Percentiles rank a stretch among this genome's conserved stretches.
phyloP scores from a whole-genome alignment of 2,329 filamentous ascomycete species.

The Aspergillus persii region DNA sequence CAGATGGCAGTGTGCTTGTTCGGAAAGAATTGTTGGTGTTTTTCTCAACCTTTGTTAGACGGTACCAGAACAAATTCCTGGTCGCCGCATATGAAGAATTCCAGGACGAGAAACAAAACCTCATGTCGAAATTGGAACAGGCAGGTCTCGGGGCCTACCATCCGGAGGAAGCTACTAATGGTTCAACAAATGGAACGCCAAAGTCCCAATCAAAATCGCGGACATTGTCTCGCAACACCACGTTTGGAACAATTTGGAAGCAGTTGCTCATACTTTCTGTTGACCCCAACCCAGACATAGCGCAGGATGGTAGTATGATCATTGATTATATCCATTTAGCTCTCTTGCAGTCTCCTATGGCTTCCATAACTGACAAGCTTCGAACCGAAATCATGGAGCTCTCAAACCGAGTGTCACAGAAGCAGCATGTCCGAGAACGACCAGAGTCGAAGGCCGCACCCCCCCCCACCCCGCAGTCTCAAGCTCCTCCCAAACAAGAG shows the following conservation, averaged over 20 bases:
- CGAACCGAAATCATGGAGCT: constrained; percentile 62
- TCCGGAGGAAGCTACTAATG: constrained; percentile 20
- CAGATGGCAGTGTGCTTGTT: constrained; percentile 91
- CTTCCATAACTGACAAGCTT: constrained; percentile 65
- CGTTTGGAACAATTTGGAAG: constrained; percentile 93
- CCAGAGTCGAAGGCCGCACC: constrained; percentile 33
- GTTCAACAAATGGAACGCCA: constrained; percentile 20
- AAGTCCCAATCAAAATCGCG: constrained; percentile 27
- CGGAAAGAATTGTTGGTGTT: constrained; percentile 91
- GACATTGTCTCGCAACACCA: constrained; percentile 72
- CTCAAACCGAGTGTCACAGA: constrained; percentile 34
- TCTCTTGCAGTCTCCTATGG: constrained; percentile 74
- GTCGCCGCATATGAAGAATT: constrained; percentile 91
- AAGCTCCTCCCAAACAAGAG: constrained; percentile 53
- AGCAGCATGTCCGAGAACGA: constrained; percentile 38
- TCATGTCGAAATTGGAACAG: constrained; percentile 52
- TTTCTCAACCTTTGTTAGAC: constrained; percentile 83
- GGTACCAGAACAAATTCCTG: constrained; percentile 88
- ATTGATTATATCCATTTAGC: constrained; percentile 81
- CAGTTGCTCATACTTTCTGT: constrained; percentile 86
- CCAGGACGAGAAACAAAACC: constrained; percentile 73
- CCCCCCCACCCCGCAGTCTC: constrained; percentile 49
- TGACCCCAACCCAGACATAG: constrained; percentile 91
- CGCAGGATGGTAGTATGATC: constrained; percentile 78
- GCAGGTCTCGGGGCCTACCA: constrained; percentile 21